phyloP scores from a whole-genome alignment of 1,284 basidiomycete species.

The Pseudozyma tsukubaensis region DNA sequence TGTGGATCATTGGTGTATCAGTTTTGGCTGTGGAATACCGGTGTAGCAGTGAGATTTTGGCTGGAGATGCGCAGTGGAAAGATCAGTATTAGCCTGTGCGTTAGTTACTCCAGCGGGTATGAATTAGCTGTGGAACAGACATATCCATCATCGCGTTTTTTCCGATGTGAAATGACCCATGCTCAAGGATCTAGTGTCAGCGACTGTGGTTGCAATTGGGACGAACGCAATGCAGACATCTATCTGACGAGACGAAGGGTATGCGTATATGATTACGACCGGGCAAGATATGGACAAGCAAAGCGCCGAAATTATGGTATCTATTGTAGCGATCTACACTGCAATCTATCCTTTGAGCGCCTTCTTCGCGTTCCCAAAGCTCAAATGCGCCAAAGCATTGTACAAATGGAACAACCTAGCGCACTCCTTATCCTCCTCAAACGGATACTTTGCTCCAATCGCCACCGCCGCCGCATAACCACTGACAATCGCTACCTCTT shows the following conservation, averaged over 20 bases:
- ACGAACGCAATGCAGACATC: background rate
- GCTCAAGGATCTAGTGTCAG: background rate
- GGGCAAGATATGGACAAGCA: background rate
- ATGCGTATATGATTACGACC: conserved; percentile 5
- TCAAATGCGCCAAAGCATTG: conserved; percentile 71
- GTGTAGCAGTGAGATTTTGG: too few species aligned
- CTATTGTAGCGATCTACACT: background rate
- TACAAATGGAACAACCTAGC: conserved; percentile 73
- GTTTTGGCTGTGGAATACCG: too few species aligned
- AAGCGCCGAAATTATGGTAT: background rate
- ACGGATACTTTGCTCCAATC: conserved; percentile 73
- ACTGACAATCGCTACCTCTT: conserved; percentile 75
- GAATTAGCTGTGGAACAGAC: too few species aligned
- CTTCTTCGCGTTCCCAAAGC: conserved; percentile 48
- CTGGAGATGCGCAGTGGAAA: too few species aligned
- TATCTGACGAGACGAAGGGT: background rate
- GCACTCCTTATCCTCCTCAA: conserved; percentile 68
- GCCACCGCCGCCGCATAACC: conserved; percentile 76
- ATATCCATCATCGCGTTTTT: too few species aligned
- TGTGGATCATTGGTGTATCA: too few species aligned
- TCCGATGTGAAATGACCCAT: background rate
- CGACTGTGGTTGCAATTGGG: background rate
- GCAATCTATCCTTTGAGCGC: conserved; percentile 36
- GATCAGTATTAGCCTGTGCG: too few species aligned
- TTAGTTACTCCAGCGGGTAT: too few species aligned